Percentiles rank a stretch among this genome's conserved stretches.
Evolutionary conservation across 495 filamentous ascomycete species (phyloP).

Genomic region (Filosporella fistucella): DNA sequence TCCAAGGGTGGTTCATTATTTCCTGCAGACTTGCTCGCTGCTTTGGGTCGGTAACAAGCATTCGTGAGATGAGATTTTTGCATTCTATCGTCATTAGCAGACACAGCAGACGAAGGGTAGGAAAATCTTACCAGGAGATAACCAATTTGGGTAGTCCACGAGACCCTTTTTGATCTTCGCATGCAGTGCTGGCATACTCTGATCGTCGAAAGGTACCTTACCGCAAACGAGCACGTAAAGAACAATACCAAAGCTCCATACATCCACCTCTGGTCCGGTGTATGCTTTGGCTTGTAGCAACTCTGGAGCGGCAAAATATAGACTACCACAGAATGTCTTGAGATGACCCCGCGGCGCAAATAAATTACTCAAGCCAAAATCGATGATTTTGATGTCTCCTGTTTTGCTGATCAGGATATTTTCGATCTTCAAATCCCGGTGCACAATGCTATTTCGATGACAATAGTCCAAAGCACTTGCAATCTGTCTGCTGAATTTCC

Average conservation of each 20-base stretch:
- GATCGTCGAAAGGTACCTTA: conserved; percentile 98
- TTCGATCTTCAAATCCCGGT: conserved; percentile 97
- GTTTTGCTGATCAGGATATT: conserved; percentile 99
- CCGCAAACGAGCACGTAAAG: conserved; percentile 96
- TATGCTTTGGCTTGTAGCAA: conserved; percentile 91
- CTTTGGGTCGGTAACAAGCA: conserved; percentile 93
- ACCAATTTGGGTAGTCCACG: conserved; percentile 93
- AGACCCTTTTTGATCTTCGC: conserved; percentile 97
- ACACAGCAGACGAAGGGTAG: neutral
- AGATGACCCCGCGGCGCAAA: conserved; percentile 84
- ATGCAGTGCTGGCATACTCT: conserved; percentile 98
- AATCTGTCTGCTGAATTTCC: conserved; percentile 97
- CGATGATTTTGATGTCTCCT: conserved; percentile 99
- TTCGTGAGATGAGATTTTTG: conserved; percentile 86
- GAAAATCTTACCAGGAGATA: conserved; percentile 68
- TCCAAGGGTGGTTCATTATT: conserved; percentile 97
- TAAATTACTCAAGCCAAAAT: conserved; percentile 96
- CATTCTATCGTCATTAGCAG: conserved; percentile 53
- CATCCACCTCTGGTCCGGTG: conserved; percentile 92
- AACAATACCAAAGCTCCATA: conserved; percentile 99
- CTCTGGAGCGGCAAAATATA: conserved; percentile 98
- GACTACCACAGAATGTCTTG: conserved; percentile 95
- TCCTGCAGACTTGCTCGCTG: conserved; percentile 83
- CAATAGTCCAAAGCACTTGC: conserved; percentile 98
- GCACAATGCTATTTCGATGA: conserved; percentile 97